These are phyloP conservation scores for Lunularia cruciata DNA, from an alignment of 225 moss, liverwort and hornwort genomes.

Conservation along the genomic window DNA sequence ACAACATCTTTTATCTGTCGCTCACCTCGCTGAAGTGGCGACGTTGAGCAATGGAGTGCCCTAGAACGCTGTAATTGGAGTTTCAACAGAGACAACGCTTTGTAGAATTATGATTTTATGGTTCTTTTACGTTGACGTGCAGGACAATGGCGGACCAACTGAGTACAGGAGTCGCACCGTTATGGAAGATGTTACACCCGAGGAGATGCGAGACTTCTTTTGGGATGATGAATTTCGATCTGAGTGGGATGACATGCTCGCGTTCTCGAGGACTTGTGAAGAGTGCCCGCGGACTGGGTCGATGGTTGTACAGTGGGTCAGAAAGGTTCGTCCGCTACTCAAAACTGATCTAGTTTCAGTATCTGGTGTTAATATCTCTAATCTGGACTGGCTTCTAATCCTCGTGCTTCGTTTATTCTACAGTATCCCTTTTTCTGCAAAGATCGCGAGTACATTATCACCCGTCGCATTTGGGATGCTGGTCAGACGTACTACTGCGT, in stretches of 20 bases:
- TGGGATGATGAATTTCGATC: constrained; percentile 89
- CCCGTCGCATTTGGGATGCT: constrained; percentile 78
- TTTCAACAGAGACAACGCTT: too few relatives aligned
- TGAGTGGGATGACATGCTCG: constrained; percentile 92
- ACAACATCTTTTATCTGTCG: too few relatives aligned
- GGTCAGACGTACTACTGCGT: constrained; percentile 70
- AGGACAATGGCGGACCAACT: constrained; percentile 65
- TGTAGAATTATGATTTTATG: too few relatives aligned
- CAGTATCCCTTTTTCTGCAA: constrained; percentile 97
- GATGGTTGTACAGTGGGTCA: constrained; percentile 81
- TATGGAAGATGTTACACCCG: constrained; percentile 59
- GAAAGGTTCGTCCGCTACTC: constrained; percentile 88
- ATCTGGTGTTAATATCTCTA: too few relatives aligned
- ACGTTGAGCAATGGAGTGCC: too few relatives aligned
- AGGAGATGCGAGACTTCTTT: constrained; percentile 79
- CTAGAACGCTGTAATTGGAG: too few relatives aligned
- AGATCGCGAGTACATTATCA: constrained; percentile 87
- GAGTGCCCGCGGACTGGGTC: constrained; percentile 64
- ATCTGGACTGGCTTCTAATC: neutral
- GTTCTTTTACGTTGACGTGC: too few relatives aligned
- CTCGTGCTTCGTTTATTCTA: constrained; percentile 1
- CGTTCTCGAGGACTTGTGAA: constrained; percentile 60
- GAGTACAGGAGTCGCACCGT: constrained; percentile 77
- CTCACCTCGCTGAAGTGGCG: too few relatives aligned
- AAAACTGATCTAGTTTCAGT: too few relatives aligned